A percentile compares a stretch with the other conserved stretches of the same genome.
These are phyloP conservation scores for Phytophthora palmivora DNA, from an alignment of 352 stramenopile genomes.

Conservation along the genomic window DNA sequence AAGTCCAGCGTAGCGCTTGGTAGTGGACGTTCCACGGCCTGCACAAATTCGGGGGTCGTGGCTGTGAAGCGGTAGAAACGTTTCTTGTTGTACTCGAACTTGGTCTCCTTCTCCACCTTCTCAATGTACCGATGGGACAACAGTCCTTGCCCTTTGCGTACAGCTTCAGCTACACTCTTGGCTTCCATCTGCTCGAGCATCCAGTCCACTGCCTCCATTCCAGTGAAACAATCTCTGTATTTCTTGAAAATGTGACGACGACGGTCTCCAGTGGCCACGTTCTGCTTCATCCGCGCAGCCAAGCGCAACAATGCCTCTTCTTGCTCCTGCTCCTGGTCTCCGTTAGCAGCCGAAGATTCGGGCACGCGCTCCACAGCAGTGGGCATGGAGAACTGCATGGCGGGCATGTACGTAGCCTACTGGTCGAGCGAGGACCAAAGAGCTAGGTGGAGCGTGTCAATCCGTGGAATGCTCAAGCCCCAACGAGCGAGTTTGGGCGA, in stretches of 20 bases:
- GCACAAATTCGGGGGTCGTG: conserved; percentile 80
- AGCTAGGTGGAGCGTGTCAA: conserved; percentile 3
- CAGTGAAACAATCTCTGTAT: conserved; percentile 84
- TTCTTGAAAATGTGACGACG: conserved; percentile 84
- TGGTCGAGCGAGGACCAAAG: conserved; percentile 1
- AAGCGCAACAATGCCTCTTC: conserved; percentile 76
- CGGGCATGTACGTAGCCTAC: background rate
- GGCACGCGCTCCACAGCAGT: conserved; percentile 62
- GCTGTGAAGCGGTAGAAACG: conserved; percentile 82
- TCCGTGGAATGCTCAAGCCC: conserved; percentile 20
- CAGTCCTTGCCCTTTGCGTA: conserved; percentile 82
- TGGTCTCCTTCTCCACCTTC: conserved; percentile 84
- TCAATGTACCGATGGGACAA: conserved; percentile 75
- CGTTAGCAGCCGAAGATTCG: conserved; percentile 44
- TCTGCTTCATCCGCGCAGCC: conserved; percentile 82
- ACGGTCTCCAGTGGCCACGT: conserved; percentile 75
- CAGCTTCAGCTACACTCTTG: conserved; percentile 78
- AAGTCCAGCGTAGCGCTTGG: conserved; percentile 68
- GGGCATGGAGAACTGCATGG: conserved; percentile 53
- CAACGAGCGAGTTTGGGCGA: conserved; percentile 20
- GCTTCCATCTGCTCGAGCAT: conserved; percentile 89
- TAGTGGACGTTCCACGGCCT: conserved; percentile 48
- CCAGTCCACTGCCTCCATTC: conserved; percentile 88
- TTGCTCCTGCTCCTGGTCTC: conserved; percentile 56
- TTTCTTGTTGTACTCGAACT: conserved; percentile 88